phyloP scores from a whole-genome alignment of 2,329 filamentous ascomycete genomes.

The Pseudocercospora ulei region DNA sequence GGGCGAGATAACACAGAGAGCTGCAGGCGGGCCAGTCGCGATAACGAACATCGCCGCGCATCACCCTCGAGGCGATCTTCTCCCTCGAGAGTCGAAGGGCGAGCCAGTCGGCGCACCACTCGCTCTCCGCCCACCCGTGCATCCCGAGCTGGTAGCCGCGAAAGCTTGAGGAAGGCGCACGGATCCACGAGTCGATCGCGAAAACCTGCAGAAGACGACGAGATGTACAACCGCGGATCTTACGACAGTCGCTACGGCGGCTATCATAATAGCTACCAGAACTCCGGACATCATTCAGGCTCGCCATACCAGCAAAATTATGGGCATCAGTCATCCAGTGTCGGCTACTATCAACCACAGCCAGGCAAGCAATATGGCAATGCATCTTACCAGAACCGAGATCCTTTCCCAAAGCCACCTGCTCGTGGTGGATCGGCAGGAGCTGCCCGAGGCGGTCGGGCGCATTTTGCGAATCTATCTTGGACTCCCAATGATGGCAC shows the following conservation, averaged over 20 bases:
- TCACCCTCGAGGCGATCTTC: slow-evolving; percentile 8
- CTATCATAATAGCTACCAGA: slow-evolving; percentile 50
- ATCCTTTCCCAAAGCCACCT: slow-evolving; percentile 21
- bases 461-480: slow-evolving; percentile 57
- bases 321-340: slow-evolving; percentile 40
- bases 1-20: slow-evolving; percentile 6
- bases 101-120: slow-evolving; percentile 17
- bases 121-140: slow-evolving; percentile 19
- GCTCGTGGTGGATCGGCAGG: slow-evolving; percentile 40
- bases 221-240: slow-evolving; percentile 31
- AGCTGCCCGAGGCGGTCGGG: slow-evolving; percentile 38
- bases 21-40: slow-evolving; percentile 7
- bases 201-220: slow-evolving; percentile 20
- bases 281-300: slow-evolving; percentile 30
- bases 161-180: slow-evolving; percentile 14
- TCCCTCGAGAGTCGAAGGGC: slow-evolving; percentile 10
- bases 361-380: slow-evolving; percentile 37
- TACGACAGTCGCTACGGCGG: slow-evolving; percentile 28
- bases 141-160: slow-evolving; percentile 16
- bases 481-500: slow-evolving; percentile 55
- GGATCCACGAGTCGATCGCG: slow-evolving; percentile 24
- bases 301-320: slow-evolving; percentile 53
- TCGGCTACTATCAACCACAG: slow-evolving; percentile 29
- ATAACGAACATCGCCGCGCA: slow-evolving; percentile 10
- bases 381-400: slow-evolving; percentile 21